phyloP scores from a whole-genome alignment of 2,329 filamentous ascomycete genomes.

The Kalmusia sp. region DNA sequence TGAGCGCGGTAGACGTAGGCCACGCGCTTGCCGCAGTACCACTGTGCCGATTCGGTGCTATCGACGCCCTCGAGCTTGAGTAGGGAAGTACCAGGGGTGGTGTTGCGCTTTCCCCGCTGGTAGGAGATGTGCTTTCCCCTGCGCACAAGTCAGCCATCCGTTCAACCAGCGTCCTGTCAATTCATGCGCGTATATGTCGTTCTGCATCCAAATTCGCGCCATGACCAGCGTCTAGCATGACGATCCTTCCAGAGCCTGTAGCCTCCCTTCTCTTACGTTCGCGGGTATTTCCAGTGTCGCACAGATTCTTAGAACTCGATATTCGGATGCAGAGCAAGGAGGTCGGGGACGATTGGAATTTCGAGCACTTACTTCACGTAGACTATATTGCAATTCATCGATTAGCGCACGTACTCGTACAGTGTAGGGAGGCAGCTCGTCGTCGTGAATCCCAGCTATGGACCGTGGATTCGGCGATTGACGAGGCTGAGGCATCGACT shows the following conservation, averaged over 20 bases:
- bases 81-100: slow-evolving; percentile 86
- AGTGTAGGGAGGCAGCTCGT: neutral
- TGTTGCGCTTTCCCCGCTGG: slow-evolving; percentile 85
- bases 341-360: neutral
- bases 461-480: neutral
- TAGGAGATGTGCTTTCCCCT: slow-evolving; percentile 96
- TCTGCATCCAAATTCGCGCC: neutral
- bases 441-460: neutral
- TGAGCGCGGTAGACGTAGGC: slow-evolving; percentile 98
- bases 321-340: slow-evolving; percentile 5
- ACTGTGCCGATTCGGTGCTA: slow-evolving; percentile 81
- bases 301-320: neutral
- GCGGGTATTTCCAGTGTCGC: neutral
- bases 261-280: neutral
- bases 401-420: slow-evolving; percentile 16
- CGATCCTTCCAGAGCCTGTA: neutral
- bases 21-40: slow-evolving; percentile 99
- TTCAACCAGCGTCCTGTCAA: neutral
- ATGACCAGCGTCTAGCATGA: too few relatives aligned
- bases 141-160: slow-evolving; percentile 18
- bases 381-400: slow-evolving; percentile 26
- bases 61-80: slow-evolving; percentile 99
- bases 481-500: slow-evolving; percentile 15
- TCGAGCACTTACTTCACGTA: slow-evolving; percentile 44
- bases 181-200: too few relatives aligned